Conservation (phyloP, 805 yeast species). For the Millerago galiae region DNA sequence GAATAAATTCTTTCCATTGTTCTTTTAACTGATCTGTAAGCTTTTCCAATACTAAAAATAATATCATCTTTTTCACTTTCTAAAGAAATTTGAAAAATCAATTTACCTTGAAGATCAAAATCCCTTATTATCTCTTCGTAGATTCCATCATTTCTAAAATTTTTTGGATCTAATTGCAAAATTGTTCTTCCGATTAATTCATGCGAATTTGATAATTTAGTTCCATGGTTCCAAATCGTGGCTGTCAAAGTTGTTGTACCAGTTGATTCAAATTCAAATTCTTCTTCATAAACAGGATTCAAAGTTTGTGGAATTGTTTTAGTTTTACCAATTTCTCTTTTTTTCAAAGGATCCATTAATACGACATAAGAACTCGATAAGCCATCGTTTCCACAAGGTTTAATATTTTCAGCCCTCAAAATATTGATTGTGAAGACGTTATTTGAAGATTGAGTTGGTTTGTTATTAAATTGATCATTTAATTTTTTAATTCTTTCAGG, state of each 20-base stretch:
- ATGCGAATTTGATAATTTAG: conserved; percentile 38
- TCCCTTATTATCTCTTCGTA: conserved; percentile 56
- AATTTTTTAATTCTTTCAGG: conserved; percentile 45
- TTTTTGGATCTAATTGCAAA: conserved; percentile 53
- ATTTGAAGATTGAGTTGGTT: conserved; percentile 26
- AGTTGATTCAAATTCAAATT: conserved; percentile 50
- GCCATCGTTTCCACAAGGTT: conserved; percentile 40
- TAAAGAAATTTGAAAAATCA: conserved; percentile 61
- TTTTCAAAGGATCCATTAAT: conserved; percentile 47
- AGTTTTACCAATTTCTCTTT: conserved; percentile 61
- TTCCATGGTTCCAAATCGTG: conserved; percentile 65
- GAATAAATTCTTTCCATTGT: conserved; percentile 62
- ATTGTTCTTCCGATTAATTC: conserved; percentile 61
- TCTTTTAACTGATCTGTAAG: conserved; percentile 58
- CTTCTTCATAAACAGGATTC: conserved; percentile 85
- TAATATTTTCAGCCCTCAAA: conserved; percentile 56
- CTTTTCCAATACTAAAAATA: conserved; percentile 70
- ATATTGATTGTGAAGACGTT: conserved; percentile 61
- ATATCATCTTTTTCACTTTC: conserved; percentile 81
- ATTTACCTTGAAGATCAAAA: conserved; percentile 57
- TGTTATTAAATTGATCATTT: conserved; percentile 28
- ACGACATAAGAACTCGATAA: conserved; percentile 55
- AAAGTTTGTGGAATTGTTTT: conserved; percentile 51
- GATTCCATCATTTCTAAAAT: conserved; percentile 60
- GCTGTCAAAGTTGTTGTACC: conserved; percentile 44